These are phyloP conservation scores for Hymenoscyphus infarciens DNA, from an alignment of 2,329 filamentous ascomycete species.

Conservation along the genomic window DNA sequence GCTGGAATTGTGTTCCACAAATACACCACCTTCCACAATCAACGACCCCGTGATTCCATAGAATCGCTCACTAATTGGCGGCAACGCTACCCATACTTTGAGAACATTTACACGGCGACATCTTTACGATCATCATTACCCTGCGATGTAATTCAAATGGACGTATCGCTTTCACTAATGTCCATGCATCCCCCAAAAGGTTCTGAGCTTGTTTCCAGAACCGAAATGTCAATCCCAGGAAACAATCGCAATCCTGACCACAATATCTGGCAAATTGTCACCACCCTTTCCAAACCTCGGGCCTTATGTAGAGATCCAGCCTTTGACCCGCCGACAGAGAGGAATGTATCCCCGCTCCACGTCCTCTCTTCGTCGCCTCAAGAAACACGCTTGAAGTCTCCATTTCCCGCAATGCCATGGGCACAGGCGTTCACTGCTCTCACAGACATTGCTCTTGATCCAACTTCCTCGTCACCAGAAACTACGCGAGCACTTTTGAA, in stretches of 20 bases:
- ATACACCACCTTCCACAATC: slow-evolving; percentile 25
- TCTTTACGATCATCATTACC: slow-evolving; percentile 46
- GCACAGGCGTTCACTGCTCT: slow-evolving; percentile 32
- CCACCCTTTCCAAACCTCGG: slow-evolving; percentile 53
- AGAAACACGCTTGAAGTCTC: slow-evolving; percentile 29
- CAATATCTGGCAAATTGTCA: slow-evolving; percentile 59
- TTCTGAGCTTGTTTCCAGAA: slow-evolving; percentile 57
- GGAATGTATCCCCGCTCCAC: slow-evolving; percentile 17
- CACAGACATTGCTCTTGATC: slow-evolving; percentile 23
- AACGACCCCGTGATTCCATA: slow-evolving; percentile 37
- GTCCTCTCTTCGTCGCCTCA: slow-evolving; percentile 17
- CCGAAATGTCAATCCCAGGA: slow-evolving; percentile 56
- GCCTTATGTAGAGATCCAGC: slow-evolving; percentile 38
- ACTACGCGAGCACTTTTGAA: slow-evolving; percentile 49
- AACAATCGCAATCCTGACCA: slow-evolving; percentile 31
- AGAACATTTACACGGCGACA: slow-evolving; percentile 42
- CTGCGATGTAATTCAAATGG: slow-evolving; percentile 60
- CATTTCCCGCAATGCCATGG: slow-evolving; percentile 33
- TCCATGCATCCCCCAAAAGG: slow-evolving; percentile 54
- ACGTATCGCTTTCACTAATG: slow-evolving; percentile 56
- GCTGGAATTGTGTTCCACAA: slow-evolving; percentile 25
- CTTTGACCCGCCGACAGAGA: slow-evolving; percentile 37
- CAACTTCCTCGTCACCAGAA: slow-evolving; percentile 42
- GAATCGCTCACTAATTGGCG: slow-evolving; percentile 57
- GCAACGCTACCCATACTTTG: slow-evolving; percentile 53